Percentiles rank a stretch among this genome's conserved stretches.
Evolutionary conservation across 2,329 filamentous ascomycete species (phyloP).

Genomic region (Penicillium janthinellum): DNA sequence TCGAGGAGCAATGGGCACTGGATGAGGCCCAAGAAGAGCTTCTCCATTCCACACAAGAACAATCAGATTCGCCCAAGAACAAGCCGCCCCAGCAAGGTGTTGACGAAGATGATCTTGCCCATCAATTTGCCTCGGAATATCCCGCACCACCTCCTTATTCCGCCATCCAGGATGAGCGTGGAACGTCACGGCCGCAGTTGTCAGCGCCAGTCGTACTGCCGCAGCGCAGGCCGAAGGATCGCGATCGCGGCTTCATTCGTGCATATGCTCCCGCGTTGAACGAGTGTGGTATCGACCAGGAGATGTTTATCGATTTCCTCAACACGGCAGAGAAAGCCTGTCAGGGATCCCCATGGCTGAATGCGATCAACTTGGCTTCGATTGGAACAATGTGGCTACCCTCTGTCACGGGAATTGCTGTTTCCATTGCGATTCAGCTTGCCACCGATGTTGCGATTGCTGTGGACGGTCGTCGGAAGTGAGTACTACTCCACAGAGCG

Average conservation of each 20-base stretch:
- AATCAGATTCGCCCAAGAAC: background rate
- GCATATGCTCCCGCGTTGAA: slow-evolving; percentile 43
- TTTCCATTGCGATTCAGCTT: slow-evolving; percentile 49
- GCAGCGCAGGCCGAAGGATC: slow-evolving; percentile 40
- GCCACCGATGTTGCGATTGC: slow-evolving; percentile 47
- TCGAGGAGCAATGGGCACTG: slow-evolving; percentile 28
- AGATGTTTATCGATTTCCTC: slow-evolving; percentile 42
- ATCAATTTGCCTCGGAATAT: slow-evolving; percentile 18
- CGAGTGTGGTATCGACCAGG: slow-evolving; percentile 39
- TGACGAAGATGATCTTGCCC: slow-evolving; percentile 15
- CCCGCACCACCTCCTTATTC: slow-evolving; percentile 15
- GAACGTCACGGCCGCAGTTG: slow-evolving; percentile 15
- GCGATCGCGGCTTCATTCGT: slow-evolving; percentile 42
- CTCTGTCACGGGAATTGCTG: slow-evolving; percentile 44
- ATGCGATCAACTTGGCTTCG: slow-evolving; percentile 48
- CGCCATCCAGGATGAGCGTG: background rate
- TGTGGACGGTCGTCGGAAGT: slow-evolving; percentile 37
- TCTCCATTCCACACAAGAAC: background rate
- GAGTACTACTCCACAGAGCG: slow-evolving; percentile 8
- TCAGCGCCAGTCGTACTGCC: slow-evolving; percentile 44
- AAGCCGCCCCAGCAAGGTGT: background rate
- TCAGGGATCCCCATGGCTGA: slow-evolving; percentile 41
- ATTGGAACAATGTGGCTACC: slow-evolving; percentile 45
- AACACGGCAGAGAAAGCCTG: slow-evolving; percentile 42
- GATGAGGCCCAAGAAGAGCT: slow-evolving; percentile 31